A percentile compares a stretch with the other conserved stretches of the same genome.
Conservation (phyloP, 169 alveolate genomes). For the Fabrea salina region DNA sequence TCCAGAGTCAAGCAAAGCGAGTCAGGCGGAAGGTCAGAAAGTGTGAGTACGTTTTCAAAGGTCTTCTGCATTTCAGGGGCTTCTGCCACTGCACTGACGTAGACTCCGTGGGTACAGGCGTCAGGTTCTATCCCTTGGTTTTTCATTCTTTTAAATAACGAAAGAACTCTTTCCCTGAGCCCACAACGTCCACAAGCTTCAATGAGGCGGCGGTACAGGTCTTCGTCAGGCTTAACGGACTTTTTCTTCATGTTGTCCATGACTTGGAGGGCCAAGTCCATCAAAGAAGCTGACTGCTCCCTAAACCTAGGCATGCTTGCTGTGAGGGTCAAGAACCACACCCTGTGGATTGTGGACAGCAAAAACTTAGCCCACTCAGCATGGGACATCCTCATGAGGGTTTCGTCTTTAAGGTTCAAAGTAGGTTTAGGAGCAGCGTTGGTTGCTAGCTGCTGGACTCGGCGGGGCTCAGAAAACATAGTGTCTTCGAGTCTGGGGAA, state of each 20-base stretch:
- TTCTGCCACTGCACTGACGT: constrained; percentile 42
- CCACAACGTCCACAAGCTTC: constrained; percentile 67
- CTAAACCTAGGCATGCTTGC: constrained; percentile 40
- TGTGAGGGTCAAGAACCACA: constrained; percentile 50
- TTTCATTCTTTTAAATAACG: constrained; percentile 50
- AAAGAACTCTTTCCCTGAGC: constrained; percentile 43
- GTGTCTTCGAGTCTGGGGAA: constrained; percentile 49
- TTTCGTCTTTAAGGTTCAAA: background rate
- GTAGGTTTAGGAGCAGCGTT: constrained; percentile 14
- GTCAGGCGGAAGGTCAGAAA: no score
- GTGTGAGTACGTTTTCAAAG: background rate
- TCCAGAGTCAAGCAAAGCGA: background rate
- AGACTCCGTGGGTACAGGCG: constrained; percentile 52
- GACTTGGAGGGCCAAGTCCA: constrained; percentile 36
- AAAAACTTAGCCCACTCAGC: constrained; percentile 54
- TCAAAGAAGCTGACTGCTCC: constrained; percentile 32
- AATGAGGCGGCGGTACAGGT: constrained; percentile 49
- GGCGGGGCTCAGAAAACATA: constrained; percentile 39
- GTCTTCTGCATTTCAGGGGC: background rate
- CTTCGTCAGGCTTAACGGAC: constrained; percentile 43
- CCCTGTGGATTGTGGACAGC: constrained; percentile 35
- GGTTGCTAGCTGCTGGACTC: constrained; percentile 16
- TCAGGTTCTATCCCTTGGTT: constrained; percentile 54
- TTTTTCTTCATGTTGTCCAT: constrained; percentile 39
- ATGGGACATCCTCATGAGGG: background rate